Base-by-base conservation (phyloP, 805 yeast species). In the Blastobotrys peoriensis region DNA sequence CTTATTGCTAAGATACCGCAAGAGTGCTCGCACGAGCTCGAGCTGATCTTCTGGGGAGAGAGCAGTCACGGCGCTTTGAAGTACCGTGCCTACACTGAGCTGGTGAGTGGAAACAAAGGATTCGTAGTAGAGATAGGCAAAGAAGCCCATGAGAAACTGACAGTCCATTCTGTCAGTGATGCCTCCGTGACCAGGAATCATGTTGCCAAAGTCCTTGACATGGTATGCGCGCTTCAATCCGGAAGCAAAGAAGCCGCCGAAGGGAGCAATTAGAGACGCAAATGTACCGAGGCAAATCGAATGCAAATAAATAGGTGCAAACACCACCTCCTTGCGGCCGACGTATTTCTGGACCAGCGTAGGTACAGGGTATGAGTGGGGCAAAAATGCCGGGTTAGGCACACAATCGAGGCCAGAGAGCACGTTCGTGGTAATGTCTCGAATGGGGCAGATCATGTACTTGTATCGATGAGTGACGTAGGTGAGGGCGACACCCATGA, bases 181-280 rank as follows among this genome's bases (percentile, higher is more conserved):
- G 55, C 98, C 98, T 51, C 98, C 98, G 62, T 93, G 98, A 25
- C 98, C 98, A 13, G 98, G 98, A 55, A 93, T 93, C 6, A 98
- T 91, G 60, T 91, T 95, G 54, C 98, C 98, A 60, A 93, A 93
- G 66, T 93, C 98, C 67, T 93, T 93, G 44, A 89, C 88, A 59
- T 91, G 86, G 68, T 93, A 89, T 10, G 98, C 87, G 66, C 98
- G 80, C 70, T 93, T 93, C 56, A 93, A 73, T n/a, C 98, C 98
- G 43, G 94, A 83, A 4, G 98, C 98, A 59, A 93, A 93, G 64
- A 93, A 93, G 1, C 98, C 98, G 44, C 98, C 98, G 62, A 93
- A 93, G 48, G 98, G 98, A 3, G 98, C 98, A 63, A 93, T 83
- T 53, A 93, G 74, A 0, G 98, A 91, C 1, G 98, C 98, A 72